These are phyloP conservation scores for Athelia psychrophila DNA, from an alignment of 1,284 basidiomycete species.

Conservation along the genomic window DNA sequence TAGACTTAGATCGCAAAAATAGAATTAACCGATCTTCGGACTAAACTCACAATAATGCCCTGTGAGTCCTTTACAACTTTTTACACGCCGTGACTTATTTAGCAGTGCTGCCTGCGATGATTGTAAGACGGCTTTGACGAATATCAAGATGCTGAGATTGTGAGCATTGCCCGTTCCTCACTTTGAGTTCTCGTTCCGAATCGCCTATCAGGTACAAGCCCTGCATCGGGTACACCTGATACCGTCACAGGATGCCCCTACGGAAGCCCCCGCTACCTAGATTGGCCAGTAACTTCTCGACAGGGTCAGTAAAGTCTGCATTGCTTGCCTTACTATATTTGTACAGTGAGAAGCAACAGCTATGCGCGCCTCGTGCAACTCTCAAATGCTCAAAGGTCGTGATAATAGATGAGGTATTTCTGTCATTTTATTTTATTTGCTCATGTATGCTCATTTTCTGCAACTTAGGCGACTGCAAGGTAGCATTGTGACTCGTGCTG, in stretches of 20 bases:
- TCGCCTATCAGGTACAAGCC: slow-evolving; percentile 44
- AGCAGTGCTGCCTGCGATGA: slow-evolving; percentile 64
- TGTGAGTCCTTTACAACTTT: slow-evolving; percentile 52
- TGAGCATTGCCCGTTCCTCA: too few species aligned
- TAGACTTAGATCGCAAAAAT: neutral
- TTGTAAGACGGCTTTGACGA: slow-evolving; percentile 90
- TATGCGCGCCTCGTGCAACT: slow-evolving; percentile 65
- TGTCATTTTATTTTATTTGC: slow-evolving; percentile 26
- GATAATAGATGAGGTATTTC: slow-evolving; percentile 74
- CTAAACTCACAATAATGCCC: slow-evolving; percentile 55
- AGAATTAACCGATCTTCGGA: slow-evolving; percentile 86
- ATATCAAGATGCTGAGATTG: slow-evolving; percentile 85
- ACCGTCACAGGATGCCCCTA: slow-evolving; percentile 49
- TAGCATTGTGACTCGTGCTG: slow-evolving; percentile 15
- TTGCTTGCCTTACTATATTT: too few species aligned
- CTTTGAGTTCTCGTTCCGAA: neutral
- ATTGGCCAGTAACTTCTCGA: slow-evolving; percentile 89
- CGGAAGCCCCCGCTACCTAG: slow-evolving; percentile 64
- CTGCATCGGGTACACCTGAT: slow-evolving; percentile 88
- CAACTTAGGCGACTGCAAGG: slow-evolving; percentile 61
- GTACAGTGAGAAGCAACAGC: slow-evolving; percentile 53
- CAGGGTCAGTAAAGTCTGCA: slow-evolving; percentile 51
- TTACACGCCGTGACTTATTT: neutral
- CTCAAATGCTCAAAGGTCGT: slow-evolving; percentile 62
- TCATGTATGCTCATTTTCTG: slow-evolving; percentile 10